Conservation (phyloP, 2,329 filamentous ascomycete species). For the Exophiala calicioides region DNA sequence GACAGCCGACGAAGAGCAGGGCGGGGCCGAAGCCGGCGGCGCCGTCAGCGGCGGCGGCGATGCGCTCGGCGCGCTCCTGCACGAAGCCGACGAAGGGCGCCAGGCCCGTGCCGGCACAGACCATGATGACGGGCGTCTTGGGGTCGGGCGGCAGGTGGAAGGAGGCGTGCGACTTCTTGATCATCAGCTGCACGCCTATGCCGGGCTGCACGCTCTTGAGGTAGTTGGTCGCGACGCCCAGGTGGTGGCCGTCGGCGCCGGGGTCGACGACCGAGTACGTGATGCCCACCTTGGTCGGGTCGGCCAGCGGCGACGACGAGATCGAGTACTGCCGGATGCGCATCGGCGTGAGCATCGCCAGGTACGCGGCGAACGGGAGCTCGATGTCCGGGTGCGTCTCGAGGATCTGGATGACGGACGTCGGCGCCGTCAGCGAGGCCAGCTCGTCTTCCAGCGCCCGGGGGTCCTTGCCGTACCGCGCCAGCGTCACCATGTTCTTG, state of each 20-base stretch:
- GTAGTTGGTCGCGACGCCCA: constrained; percentile 64
- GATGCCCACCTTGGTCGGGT: constrained; percentile 60
- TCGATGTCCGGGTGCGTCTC: constrained; percentile 62
- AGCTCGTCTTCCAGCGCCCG: constrained; percentile 14
- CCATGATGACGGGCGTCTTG: constrained; percentile 43
- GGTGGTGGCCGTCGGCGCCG: constrained; percentile 41
- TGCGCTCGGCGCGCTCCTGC: constrained; percentile 57
- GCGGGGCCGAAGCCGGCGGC: constrained; percentile 36
- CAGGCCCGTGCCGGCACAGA: constrained; percentile 52
- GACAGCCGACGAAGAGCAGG: constrained; percentile 41
- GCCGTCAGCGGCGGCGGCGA: constrained; percentile 18
- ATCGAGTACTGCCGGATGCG: constrained; percentile 78
- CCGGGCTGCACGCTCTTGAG: constrained; percentile 49
- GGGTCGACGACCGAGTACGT: constrained; percentile 67
- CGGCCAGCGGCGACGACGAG: constrained; percentile 68
- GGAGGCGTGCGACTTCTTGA: constrained; percentile 39
- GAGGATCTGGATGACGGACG: constrained; percentile 64
- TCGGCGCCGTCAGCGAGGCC: constrained; percentile 1
- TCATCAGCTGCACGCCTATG: constrained; percentile 37
- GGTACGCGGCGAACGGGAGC: constrained; percentile 66
- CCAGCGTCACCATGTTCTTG: constrained; percentile 40
- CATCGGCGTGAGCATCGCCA: constrained; percentile 74
- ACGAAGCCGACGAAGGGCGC: constrained; percentile 66
- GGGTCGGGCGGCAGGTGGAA: constrained; percentile 41
- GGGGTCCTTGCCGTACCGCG: constrained; percentile 21